Base-by-base conservation (phyloP, 495 filamentous ascomycete species). In the Poronia punctata region DNA sequence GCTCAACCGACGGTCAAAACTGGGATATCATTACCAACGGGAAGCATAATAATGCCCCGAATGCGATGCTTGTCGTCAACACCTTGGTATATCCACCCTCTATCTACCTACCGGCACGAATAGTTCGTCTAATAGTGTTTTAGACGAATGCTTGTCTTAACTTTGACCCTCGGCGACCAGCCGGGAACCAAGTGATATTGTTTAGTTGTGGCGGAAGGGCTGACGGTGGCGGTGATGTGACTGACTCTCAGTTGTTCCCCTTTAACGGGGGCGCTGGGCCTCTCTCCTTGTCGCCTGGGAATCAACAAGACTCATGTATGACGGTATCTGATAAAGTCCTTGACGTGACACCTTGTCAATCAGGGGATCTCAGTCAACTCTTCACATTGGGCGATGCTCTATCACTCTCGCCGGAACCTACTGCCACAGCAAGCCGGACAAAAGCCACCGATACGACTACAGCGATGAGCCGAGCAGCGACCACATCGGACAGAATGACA, bases 171-270 rank as follows among this genome's bases (percentile, higher is more conserved):
- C 62, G 70, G 12, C 60, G 70, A n/a, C 51, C 56, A 1, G 53
- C 50, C 21, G 70, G 68, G 10, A 68, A 70, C 38, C 67, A 72
- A 52, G 67, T 66, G 16, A 18, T 68, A n/a, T 49, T 73, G 35
- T 78, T 76, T 41, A 71, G 70, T 11, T 78, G 74, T 38, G 74
- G 72, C 27, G 74, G 74, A 1, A 57, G 72, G n/a, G 74, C 71
- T 10, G 74, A 72, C 38, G 74, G 73, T 31, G 57, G 67, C 12
- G 72, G 72, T 15, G 49, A 50, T 14, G 67, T 72, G 3, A 72
- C 73, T 17, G 52, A 67, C 32, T 74, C 70, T 2, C 71, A 76
- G 46, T 42, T 67, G 2, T 76, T 72, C 40, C 38, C 56, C 28
- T 73, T 75, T 39, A 50, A 61, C 37, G 65, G 65, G 18, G 45